These are phyloP conservation scores for Phialemonium atrogriseum DNA, from an alignment of 2,329 filamentous ascomycete species.

Conservation along the genomic window DNA sequence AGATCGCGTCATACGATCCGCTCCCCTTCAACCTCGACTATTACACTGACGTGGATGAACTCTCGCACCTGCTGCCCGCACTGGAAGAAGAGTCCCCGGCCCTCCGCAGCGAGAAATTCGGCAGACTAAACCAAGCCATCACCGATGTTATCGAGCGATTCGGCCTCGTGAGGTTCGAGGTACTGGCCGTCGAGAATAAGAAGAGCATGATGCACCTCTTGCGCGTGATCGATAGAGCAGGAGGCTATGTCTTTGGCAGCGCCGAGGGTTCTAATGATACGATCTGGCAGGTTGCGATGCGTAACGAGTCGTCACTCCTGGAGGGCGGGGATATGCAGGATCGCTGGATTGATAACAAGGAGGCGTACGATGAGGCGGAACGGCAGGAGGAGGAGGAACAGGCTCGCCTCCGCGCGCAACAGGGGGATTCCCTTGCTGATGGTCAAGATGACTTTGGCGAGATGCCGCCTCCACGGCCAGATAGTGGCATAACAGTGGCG, in stretches of 20 bases:
- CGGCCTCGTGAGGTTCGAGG: constrained; percentile 83
- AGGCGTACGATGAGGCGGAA: constrained; percentile 78
- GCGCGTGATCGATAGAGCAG: constrained; percentile 81
- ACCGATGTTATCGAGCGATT: constrained; percentile 84
- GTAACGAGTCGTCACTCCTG: constrained; percentile 63
- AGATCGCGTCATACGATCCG: constrained; percentile 73
- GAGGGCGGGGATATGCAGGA: constrained; percentile 89
- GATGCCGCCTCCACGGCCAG: constrained; percentile 31
- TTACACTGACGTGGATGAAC: constrained; percentile 94
- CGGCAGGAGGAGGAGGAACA: constrained; percentile 67
- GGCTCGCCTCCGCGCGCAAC: constrained; percentile 39
- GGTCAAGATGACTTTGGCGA: constrained; percentile 38
- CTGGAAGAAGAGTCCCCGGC: constrained; percentile 71
- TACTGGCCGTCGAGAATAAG: constrained; percentile 92
- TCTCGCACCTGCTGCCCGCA: constrained; percentile 72
- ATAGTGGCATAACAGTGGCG: constrained; percentile 54
- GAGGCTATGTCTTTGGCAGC: constrained; percentile 86
- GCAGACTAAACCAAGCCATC: constrained; percentile 77
- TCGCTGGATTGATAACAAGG: constrained; percentile 86
- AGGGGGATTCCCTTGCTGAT: constrained; percentile 23
- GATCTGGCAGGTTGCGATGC: constrained; percentile 95
- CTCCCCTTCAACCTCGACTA: constrained; percentile 94
- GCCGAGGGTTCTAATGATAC: constrained; percentile 91
- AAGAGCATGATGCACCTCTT: constrained; percentile 92
- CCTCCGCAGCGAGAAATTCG: constrained; percentile 66